Base-by-base conservation (phyloP, 2,329 filamentous ascomycete species). In the Fusarium burgessii region DNA sequence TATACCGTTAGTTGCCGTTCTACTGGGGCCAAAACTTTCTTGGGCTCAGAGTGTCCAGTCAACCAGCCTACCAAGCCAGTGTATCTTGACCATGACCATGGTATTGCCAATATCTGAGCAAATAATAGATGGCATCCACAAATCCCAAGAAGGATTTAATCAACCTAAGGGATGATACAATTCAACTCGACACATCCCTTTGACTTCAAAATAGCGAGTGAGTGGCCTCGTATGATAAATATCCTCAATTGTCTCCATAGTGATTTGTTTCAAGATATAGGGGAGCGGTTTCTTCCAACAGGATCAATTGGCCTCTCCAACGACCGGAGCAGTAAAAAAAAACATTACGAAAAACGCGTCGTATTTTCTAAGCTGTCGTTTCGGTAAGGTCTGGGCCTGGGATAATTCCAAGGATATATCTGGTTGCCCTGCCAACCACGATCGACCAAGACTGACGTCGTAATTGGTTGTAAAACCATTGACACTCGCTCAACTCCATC, bases 401-500 rank as follows among this genome's bases (percentile, higher is more conserved):
- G 51, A 55, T 55, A 46, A 33, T 45, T 55, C 51, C 51, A 55
- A 55, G 38, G 51, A 55, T 33, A 18, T 45, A 55, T 33, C n/a
- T 33, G 15, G 51, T 55, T 55, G 51, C 51, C 38, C 36, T 11
- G 51, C 14, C 51, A 55, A 55, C 51, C 38, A 45, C 15, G 27
- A 36, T 49, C 18, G 25, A 23, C 42, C 42, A 57, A 74, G 68
- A 51, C 45, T 51, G 56, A 54, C 50, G 51, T 45, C 51, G 51
- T 55, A 55, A 55, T 33, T 46, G 51, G 51, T 17, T 12, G 51
- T 55, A 69, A 59, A 62, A 47, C 54, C 55, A 57, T 57, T 27
- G 58, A 59, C 61, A 51, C 46, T 56, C 41, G 66, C 63, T 52
- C 54, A 61, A 63, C 38, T 56, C 54, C 49, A 58, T 51, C 54